Percentiles rank a stretch among this genome's conserved stretches.
These are phyloP conservation scores for Phaseolus lunatus DNA, from an alignment of 306 rosid genomes.

Conservation along the genomic window DNA sequence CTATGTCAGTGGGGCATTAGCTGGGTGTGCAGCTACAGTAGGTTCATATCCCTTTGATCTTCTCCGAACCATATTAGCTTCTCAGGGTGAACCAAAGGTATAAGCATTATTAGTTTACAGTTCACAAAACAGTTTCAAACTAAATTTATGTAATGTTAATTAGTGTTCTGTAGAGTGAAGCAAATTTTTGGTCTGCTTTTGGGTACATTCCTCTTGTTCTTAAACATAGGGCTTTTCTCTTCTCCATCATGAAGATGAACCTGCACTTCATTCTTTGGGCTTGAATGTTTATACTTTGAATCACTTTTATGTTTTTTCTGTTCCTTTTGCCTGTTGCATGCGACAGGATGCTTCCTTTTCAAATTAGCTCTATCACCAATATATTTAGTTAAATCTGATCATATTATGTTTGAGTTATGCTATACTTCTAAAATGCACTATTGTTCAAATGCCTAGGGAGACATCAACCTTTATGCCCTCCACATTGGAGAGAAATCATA, in stretches of 20 bases:
- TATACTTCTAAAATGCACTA: background rate
- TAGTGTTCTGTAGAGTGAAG: slow-evolving; percentile 33
- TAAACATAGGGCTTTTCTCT: slow-evolving; percentile 1
- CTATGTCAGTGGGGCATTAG: slow-evolving; percentile 87
- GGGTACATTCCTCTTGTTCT: background rate
- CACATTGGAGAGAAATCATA: slow-evolving; percentile 8
- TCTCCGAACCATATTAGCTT: slow-evolving; percentile 90
- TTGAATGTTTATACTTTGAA: background rate
- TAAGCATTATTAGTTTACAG: slow-evolving; percentile 23
- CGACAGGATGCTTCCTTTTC: background rate
- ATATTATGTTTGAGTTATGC: too few species aligned
- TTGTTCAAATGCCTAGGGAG: slow-evolving; percentile 3
- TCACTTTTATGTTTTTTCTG: background rate
- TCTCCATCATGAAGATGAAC: background rate
- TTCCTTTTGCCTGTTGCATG: background rate
- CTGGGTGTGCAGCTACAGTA: slow-evolving; percentile 94
- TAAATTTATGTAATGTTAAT: slow-evolving; percentile 4
- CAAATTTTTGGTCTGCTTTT: slow-evolving; percentile 1
- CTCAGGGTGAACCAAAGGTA: slow-evolving; percentile 99
- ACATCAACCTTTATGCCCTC: background rate
- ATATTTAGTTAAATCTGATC: too few species aligned
- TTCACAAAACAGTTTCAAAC: background rate
- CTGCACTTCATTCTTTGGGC: slow-evolving; percentile 14
- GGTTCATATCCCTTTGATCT: slow-evolving; percentile 99
- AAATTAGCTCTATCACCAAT: background rate